A percentile compares a stretch with the other conserved stretches of the same genome.
These are phyloP conservation scores for Talaromyces rugulosus DNA, from an alignment of 2,329 filamentous ascomycete species.

Conservation along the genomic window DNA sequence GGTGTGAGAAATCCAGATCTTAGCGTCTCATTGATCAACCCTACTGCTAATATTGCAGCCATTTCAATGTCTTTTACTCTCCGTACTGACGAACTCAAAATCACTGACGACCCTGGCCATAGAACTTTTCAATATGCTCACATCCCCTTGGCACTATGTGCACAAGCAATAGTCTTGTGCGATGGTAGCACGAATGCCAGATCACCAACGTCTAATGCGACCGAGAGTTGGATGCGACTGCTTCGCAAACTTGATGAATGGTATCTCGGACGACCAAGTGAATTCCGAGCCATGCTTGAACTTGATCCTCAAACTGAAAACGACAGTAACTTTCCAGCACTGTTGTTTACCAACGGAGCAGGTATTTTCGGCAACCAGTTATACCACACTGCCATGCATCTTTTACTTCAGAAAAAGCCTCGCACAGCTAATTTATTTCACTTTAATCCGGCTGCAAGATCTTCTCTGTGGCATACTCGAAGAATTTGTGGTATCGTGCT, in stretches of 20 bases:
- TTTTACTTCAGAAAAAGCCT: constrained; percentile 51
- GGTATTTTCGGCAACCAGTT: constrained; percentile 49
- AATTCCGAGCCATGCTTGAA: constrained; percentile 29
- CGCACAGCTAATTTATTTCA: constrained; percentile 35
- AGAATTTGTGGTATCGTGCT: constrained; percentile 48
- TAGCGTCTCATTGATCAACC: neutral
- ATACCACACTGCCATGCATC: constrained; percentile 53
- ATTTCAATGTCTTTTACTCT: neutral
- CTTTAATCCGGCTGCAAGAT: constrained; percentile 25
- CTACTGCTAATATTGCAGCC: neutral
- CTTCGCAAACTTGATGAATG: constrained; percentile 24
- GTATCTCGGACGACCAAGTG: constrained; percentile 24
- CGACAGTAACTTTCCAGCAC: constrained; percentile 27
- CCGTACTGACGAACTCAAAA: neutral
- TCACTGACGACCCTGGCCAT: neutral
- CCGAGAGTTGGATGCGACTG: constrained; percentile 21
- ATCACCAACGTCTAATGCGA: constrained; percentile 4
- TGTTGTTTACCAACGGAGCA: constrained; percentile 46
- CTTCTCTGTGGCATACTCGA: constrained; percentile 48
- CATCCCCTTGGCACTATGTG: constrained; percentile 24
- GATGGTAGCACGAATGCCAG: constrained; percentile 15
- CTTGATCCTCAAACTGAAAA: constrained; percentile 21
- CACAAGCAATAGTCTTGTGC: constrained; percentile 18
- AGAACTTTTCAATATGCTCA: constrained; percentile 19
- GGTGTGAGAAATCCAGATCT: neutral